Conservation (phyloP, 805 yeast genomes). For the Huiozyma sinensis region DNA sequence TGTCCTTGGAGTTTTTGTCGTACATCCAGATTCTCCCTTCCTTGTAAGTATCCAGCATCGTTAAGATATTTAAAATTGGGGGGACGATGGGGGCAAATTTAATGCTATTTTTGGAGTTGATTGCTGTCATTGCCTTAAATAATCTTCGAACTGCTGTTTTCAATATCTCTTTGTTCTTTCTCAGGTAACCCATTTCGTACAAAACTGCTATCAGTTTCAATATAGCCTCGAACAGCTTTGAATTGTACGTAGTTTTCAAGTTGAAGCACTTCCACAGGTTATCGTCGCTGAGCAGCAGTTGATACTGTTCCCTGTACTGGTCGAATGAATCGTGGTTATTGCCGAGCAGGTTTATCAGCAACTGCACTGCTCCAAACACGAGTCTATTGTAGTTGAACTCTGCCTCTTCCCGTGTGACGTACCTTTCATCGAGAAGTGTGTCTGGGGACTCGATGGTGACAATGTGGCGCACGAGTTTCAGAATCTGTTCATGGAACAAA, state of each 20-base stretch:
- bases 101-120: constrained; percentile 28
- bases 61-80: constrained; percentile 39
- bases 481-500: constrained; percentile 44
- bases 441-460: constrained; percentile 47
- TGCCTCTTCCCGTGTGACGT: constrained; percentile 55
- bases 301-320: constrained; percentile 10
- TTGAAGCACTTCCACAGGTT: constrained; percentile 35
- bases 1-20: constrained; percentile 37
- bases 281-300: constrained; percentile 33
- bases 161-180: constrained; percentile 18
- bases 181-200: constrained; percentile 11
- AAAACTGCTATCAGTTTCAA: constrained; percentile 31
- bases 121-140: constrained; percentile 27
- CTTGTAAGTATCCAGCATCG: constrained; percentile 35
- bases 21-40: constrained; percentile 44
- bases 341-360: constrained; percentile 32
- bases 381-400: constrained; percentile 52
- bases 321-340: constrained; percentile 7
- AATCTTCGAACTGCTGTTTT: constrained; percentile 26
- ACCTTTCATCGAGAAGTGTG: constrained; percentile 66
- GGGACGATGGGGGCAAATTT: constrained; percentile 38
- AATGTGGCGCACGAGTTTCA: constrained; percentile 43
- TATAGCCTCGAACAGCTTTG: constrained; percentile 33
- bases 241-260: constrained; percentile 29
- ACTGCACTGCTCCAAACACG: constrained; percentile 37